phyloP scores from a whole-genome alignment of 148 eudicot genomes.

The Linanthus parryae region DNA sequence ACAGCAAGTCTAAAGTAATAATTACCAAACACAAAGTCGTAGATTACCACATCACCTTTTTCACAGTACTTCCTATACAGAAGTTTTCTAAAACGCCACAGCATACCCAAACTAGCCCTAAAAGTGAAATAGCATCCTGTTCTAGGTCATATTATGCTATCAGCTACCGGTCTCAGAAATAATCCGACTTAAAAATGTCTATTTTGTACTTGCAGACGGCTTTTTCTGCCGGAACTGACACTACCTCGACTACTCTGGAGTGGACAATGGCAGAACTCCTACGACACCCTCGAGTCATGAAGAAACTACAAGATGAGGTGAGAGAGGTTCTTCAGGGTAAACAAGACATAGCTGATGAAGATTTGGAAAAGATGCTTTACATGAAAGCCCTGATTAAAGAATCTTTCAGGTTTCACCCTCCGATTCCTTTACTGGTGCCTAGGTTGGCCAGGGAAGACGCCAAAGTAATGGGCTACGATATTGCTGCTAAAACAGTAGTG shows the following conservation, averaged over 20 bases:
- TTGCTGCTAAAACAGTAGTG: conserved; percentile 39
- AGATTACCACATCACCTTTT: too few relatives aligned
- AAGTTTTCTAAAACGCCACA: too few relatives aligned
- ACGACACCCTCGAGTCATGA: conserved; percentile 51
- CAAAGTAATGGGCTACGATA: conserved; percentile 43
- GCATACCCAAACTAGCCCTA: too few relatives aligned
- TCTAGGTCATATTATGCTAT: too few relatives aligned
- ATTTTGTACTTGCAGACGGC: conserved; percentile 43
- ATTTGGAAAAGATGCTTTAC: conserved; percentile 51
- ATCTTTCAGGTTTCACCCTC: conserved; percentile 55
- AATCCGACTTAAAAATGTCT: too few relatives aligned
- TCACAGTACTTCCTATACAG: too few relatives aligned
- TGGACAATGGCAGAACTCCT: conserved; percentile 77
- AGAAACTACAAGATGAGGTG: conserved; percentile 48
- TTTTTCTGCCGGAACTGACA: conserved; percentile 66
- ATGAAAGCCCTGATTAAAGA: conserved; percentile 59
- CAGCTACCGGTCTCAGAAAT: too few relatives aligned
- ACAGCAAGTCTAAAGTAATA: too few relatives aligned
- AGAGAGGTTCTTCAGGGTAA: conserved; percentile 22
- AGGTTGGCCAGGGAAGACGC: conserved; percentile 44
- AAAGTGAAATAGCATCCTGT: too few relatives aligned
- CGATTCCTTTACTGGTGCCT: conserved; percentile 47
- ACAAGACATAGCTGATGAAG: conserved; percentile 22
- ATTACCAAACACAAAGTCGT: too few relatives aligned
- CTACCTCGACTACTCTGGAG: conserved; percentile 41